Evolutionary conservation across 192 early-diverging fungal species (phyloP).

Genomic region (Gaertneriomyces sp.): DNA sequence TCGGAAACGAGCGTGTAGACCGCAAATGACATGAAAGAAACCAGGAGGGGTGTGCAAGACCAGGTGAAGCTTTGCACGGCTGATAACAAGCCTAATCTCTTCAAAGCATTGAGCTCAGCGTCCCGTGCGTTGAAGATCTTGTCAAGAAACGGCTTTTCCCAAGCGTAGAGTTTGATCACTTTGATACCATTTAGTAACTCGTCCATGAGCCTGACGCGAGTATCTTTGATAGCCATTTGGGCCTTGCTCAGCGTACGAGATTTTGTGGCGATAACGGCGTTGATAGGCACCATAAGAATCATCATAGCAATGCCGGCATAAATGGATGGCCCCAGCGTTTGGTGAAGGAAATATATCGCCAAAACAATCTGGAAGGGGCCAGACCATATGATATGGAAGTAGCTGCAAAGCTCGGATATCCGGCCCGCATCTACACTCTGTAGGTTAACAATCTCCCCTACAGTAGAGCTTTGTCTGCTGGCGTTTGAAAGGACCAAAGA

Average conservation of each 20-base stretch:
- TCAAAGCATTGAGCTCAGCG: constrained; percentile 71
- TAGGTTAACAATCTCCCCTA: constrained; percentile 68
- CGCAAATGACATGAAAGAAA: constrained; percentile 79
- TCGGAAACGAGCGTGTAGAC: constrained; percentile 66
- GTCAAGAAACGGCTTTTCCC: constrained; percentile 78
- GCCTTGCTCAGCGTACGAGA: constrained; percentile 68
- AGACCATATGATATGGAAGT: constrained; percentile 71
- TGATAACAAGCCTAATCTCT: constrained; percentile 66
- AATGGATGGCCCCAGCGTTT: constrained; percentile 73
- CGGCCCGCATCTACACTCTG: constrained; percentile 51
- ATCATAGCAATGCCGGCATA: constrained; percentile 84
- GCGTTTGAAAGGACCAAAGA: constrained; percentile 74
- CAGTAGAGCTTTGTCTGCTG: constrained; percentile 73
- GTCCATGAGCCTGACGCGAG: constrained; percentile 69
- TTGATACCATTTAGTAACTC: constrained; percentile 88
- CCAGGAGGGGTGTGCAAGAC: constrained; percentile 83
- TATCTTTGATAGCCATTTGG: constrained; percentile 87
- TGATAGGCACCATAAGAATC: constrained; percentile 77
- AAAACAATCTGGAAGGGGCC: constrained; percentile 75
- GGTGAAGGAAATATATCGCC: constrained; percentile 72
- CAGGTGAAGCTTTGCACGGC: constrained; percentile 73
- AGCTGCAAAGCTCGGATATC: not conserved
- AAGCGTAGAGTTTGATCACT: constrained; percentile 96
- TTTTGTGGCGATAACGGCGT: constrained; percentile 58
- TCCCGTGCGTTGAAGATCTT: constrained; percentile 67